Evolutionary conservation across 2,329 filamentous ascomycete genomes (phyloP).

Genomic region (Pyricularia sp.): DNA sequence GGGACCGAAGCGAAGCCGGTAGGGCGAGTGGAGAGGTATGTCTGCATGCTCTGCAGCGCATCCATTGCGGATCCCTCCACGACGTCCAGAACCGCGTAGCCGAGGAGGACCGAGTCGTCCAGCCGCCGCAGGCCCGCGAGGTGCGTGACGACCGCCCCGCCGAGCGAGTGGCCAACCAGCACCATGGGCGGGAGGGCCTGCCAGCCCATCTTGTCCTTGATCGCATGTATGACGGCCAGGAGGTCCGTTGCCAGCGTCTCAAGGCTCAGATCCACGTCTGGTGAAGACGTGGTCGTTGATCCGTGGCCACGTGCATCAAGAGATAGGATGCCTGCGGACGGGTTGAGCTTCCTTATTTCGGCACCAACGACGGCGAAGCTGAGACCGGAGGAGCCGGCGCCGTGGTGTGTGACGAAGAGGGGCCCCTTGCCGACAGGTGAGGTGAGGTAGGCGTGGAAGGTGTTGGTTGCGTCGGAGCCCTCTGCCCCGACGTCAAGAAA

Average conservation of each 20-base stretch:
- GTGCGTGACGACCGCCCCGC: slow-evolving; percentile 83
- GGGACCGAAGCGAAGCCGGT: slow-evolving; percentile 66
- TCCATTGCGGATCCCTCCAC: slow-evolving; percentile 96
- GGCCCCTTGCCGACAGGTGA: slow-evolving; percentile 68
- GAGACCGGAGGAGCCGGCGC: slow-evolving; percentile 84
- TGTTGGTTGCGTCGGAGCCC: slow-evolving; percentile 30
- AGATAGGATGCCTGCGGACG: slow-evolving; percentile 74
- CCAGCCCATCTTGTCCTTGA: slow-evolving; percentile 65
- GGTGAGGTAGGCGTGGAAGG: slow-evolving; percentile 80
- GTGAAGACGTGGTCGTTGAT: slow-evolving; percentile 41
- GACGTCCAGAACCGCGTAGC: slow-evolving; percentile 86
- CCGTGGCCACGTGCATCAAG: slow-evolving; percentile 85
- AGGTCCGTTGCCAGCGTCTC: slow-evolving; percentile 66
- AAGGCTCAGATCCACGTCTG: slow-evolving; percentile 57
- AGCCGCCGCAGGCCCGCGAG: slow-evolving; percentile 61
- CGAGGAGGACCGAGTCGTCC: slow-evolving; percentile 56
- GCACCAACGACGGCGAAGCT: slow-evolving; percentile 78
- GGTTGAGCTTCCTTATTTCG: slow-evolving; percentile 68
- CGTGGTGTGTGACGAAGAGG: slow-evolving; percentile 89
- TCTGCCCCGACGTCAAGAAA: slow-evolving; percentile 44
- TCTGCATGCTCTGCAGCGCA: slow-evolving; percentile 87
- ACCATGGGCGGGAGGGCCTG: slow-evolving; percentile 61
- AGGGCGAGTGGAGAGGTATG: slow-evolving; percentile 77
- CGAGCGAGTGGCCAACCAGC: slow-evolving; percentile 85
- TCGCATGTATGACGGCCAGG: slow-evolving; percentile 56